Percentiles rank a stretch among this genome's conserved stretches.
Conservation (phyloP, 2,329 filamentous ascomycete genomes). For the Colletotrichum simmondsii region DNA sequence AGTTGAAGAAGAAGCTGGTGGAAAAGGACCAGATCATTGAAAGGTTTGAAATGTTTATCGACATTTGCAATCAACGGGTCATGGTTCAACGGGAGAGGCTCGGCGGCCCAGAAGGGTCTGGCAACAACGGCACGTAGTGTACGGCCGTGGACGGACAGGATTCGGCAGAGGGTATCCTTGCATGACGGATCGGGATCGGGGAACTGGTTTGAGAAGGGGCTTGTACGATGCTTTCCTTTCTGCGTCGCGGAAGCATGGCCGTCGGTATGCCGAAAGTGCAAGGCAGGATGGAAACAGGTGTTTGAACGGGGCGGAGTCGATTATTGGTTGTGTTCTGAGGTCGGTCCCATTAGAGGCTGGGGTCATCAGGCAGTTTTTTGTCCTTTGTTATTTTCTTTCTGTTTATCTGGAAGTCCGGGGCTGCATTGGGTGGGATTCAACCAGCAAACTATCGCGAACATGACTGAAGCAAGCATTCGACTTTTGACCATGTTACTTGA, state of each 20-base stretch:
- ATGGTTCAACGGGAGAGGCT: conserved; percentile 71
- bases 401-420: conserved; percentile 9
- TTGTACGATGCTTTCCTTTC: conserved; percentile 32
- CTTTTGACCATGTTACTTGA: background rate
- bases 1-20: conserved; percentile 67
- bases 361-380: conserved; percentile 8
- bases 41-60: conserved; percentile 76
- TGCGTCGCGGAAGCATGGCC: conserved; percentile 27
- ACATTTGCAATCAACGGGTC: conserved; percentile 75
- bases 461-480: conserved; percentile 24
- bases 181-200: conserved; percentile 35
- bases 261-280: conserved; percentile 19
- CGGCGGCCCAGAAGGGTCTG: conserved; percentile 28
- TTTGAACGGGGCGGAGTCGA: conserved; percentile 28
- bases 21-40: conserved; percentile 72
- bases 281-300: conserved; percentile 22
- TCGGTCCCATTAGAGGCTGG: conserved; percentile 30
- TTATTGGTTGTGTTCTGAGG: conserved; percentile 18
- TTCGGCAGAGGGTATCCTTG: conserved; percentile 13
- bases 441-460: conserved; percentile 31
- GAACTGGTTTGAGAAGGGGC: conserved; percentile 15
- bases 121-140: conserved; percentile 5
- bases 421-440: conserved; percentile 33
- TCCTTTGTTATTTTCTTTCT: background rate
- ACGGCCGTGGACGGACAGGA: background rate